A percentile compares a stretch with the other conserved stretches of the same genome.
phyloP scores from a whole-genome alignment of 2,329 filamentous ascomycete genomes.

The Epichloe festucae region DNA sequence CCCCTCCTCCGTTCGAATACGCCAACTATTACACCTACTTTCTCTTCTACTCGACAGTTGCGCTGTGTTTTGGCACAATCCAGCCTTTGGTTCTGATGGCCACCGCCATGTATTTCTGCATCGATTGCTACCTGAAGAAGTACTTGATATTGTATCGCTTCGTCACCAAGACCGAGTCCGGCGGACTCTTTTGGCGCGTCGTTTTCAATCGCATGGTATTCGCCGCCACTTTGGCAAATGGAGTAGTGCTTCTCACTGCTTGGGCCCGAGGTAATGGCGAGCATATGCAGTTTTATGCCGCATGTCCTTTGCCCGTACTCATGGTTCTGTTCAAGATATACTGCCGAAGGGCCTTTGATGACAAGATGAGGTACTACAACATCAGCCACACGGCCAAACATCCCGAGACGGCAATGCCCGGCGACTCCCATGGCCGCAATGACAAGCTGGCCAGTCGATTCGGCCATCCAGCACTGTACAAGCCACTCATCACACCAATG shows the following conservation, averaged over 20 bases:
- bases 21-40: constrained; percentile 98
- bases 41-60: constrained; percentile 83
- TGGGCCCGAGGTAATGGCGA: constrained; percentile 53
- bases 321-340: constrained; percentile 78
- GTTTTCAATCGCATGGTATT: constrained; percentile 90
- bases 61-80: constrained; percentile 69
- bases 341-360: constrained; percentile 64
- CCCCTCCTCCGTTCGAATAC: constrained; percentile 86
- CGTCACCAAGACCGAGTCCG: constrained; percentile 91
- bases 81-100: constrained; percentile 81
- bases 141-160: constrained; percentile 92
- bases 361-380: constrained; percentile 68
- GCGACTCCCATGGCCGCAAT: constrained; percentile 41
- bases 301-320: constrained; percentile 65
- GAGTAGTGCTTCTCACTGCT: constrained; percentile 64
- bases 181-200: constrained; percentile 82
- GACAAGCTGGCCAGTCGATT: constrained; percentile 68
- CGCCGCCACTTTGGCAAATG: constrained; percentile 62
- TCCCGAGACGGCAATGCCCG: constrained; percentile 28
- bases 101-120: constrained; percentile 74
- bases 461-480: constrained; percentile 82
- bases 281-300: constrained; percentile 49
- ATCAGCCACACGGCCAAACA: constrained; percentile 42
- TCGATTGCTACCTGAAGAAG: constrained; percentile 88
- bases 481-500: constrained; percentile 85